Evolutionary conservation across 352 stramenopile species (phyloP).

Genomic region (Pythium utonaiense): DNA sequence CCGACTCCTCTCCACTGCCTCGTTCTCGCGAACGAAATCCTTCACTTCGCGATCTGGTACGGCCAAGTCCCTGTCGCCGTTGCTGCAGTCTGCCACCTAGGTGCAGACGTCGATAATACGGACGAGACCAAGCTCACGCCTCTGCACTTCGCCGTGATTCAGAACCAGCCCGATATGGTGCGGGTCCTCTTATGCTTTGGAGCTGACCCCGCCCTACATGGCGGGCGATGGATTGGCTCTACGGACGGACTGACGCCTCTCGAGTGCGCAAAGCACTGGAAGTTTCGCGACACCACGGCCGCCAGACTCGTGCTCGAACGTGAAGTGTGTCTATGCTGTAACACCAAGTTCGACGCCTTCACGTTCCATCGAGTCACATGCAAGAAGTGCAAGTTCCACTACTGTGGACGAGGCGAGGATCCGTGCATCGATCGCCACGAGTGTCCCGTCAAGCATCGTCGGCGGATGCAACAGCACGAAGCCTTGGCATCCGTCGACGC

Average conservation of each 20-base stretch:
- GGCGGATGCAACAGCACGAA: not conserved
- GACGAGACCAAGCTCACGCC: slow-evolving; percentile 70
- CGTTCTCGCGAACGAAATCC: slow-evolving; percentile 73
- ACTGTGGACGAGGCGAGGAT: slow-evolving; percentile 40
- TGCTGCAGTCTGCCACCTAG: slow-evolving; percentile 60
- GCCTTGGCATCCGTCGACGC: not conserved
- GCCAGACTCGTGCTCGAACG: slow-evolving; percentile 58
- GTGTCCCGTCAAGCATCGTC: slow-evolving; percentile 36
- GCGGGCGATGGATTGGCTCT: slow-evolving; percentile 36
- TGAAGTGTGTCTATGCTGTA: slow-evolving; percentile 82
- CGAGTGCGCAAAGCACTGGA: slow-evolving; percentile 59
- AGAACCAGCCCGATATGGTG: slow-evolving; percentile 73
- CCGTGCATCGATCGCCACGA: slow-evolving; percentile 66
- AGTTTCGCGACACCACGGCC: slow-evolving; percentile 60
- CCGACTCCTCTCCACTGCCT: slow-evolving; percentile 17
- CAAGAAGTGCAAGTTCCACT: slow-evolving; percentile 47
- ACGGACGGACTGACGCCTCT: slow-evolving; percentile 42
- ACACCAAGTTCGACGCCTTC: slow-evolving; percentile 63
- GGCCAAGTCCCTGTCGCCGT: slow-evolving; percentile 49
- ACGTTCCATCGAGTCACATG: slow-evolving; percentile 52
- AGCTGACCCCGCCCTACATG: slow-evolving; percentile 28
- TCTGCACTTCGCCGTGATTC: slow-evolving; percentile 74
- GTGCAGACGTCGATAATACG: slow-evolving; percentile 63
- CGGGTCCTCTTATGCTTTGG: slow-evolving; percentile 60
- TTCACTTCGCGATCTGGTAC: slow-evolving; percentile 77